phyloP scores from a whole-genome alignment of 345 rosid species.

The Euclidium syriacum region DNA sequence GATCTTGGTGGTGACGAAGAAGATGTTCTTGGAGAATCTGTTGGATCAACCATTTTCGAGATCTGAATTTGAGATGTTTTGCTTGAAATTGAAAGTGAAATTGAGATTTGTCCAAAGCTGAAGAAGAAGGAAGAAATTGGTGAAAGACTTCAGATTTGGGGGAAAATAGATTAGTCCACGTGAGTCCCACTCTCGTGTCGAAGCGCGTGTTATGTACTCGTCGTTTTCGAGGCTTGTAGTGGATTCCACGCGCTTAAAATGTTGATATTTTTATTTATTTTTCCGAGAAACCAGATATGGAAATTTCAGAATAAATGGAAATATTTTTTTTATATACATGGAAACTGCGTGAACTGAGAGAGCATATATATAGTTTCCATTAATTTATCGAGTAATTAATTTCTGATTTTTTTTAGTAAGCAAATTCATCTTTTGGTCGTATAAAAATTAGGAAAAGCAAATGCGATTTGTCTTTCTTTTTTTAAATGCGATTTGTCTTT shows the following conservation, averaged over 20 bases:
- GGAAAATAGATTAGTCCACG: constrained; percentile 8
- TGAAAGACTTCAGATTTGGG: constrained; percentile 27
- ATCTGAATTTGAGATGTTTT: background rate
- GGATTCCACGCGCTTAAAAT: constrained; percentile 20
- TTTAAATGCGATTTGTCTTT: background rate
- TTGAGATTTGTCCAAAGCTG: constrained; percentile 19
- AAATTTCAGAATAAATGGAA: background rate
- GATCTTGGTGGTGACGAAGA: constrained; percentile 35
- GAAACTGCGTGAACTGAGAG: constrained; percentile 10
- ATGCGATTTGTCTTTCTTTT: constrained; percentile 8
- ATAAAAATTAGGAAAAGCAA: background rate
- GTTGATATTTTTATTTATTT: background rate
- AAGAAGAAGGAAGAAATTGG: background rate
- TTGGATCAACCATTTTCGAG: constrained; percentile 17
- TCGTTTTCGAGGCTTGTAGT: background rate
- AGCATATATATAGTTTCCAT: background rate
- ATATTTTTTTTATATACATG: too few species aligned
- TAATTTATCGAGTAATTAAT: background rate
- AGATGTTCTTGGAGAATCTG: constrained; percentile 22
- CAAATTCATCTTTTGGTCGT: background rate
- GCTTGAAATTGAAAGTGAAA: constrained; percentile 23
- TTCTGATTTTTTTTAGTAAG: background rate
- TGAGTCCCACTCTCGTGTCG: constrained; percentile 17
- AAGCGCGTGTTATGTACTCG: constrained; percentile 14
- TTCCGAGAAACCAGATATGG: background rate